phyloP scores from a whole-genome alignment of 148 eudicot species.

The Nyssa sinensis region DNA sequence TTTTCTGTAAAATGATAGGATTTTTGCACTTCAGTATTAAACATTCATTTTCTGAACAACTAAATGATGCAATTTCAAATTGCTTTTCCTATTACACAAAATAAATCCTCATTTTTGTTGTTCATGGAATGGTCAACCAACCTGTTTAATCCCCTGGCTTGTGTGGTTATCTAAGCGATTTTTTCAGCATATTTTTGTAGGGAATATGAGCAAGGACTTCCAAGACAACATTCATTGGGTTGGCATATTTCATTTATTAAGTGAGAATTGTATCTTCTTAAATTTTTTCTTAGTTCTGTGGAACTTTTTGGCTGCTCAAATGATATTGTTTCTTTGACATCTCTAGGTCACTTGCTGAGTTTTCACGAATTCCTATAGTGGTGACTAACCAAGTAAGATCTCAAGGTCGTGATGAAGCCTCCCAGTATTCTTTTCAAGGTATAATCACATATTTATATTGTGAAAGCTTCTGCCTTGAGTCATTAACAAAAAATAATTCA shows the following conservation, averaged over 20 bases:
- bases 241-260: conserved; percentile 92
- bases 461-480: background rate
- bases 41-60: background rate
- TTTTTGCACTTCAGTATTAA: too few species aligned
- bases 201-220: conserved; percentile 59
- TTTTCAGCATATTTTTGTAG: conserved; percentile 31
- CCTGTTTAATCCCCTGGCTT: conserved; percentile 3
- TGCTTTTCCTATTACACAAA: too few species aligned
- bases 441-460: background rate
- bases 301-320: background rate
- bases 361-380: conserved; percentile 78
- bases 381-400: conserved; percentile 94
- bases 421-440: conserved; percentile 73
- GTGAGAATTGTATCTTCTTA: conserved; percentile 37
- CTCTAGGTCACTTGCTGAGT: conserved; percentile 82
- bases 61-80: too few species aligned
- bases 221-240: conserved; percentile 62
- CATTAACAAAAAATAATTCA: background rate
- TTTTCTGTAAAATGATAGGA: too few species aligned
- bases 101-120: too few species aligned
- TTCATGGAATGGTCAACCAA: background rate
- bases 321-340: conserved; percentile 1
- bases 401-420: conserved; percentile 50
- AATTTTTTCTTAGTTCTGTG: background rate
- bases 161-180: background rate